A percentile compares a stretch with the other conserved stretches of the same genome.
Evolutionary conservation across 148 eudicot species (phyloP).

Genomic region (Heliamphora exappendiculata): DNA sequence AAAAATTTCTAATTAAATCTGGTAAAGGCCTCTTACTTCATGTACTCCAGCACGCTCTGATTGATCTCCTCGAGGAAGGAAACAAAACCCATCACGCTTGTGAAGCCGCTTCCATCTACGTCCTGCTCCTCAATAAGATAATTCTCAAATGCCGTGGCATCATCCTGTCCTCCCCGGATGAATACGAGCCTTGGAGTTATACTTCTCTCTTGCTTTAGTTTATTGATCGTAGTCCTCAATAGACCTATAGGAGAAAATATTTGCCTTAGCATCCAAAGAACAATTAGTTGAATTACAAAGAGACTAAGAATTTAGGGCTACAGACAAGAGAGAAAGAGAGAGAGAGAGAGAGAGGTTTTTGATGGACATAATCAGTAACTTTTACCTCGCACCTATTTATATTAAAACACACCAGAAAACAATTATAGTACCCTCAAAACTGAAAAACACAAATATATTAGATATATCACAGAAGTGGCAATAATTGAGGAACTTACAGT

Average conservation of each 20-base stretch:
- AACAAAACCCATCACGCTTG: conserved; percentile 84
- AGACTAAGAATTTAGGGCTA: too few species aligned
- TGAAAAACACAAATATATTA: too few species aligned
- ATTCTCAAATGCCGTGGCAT: conserved; percentile 77
- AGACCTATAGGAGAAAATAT: conserved; percentile 42
- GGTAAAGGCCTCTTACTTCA: conserved; percentile 33
- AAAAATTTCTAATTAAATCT: neutral
- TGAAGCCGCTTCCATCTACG: conserved; percentile 78
- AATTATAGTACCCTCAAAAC: too few species aligned
- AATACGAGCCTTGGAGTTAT: conserved; percentile 85
- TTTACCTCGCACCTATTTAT: too few species aligned
- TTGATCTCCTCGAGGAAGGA: conserved; percentile 88
- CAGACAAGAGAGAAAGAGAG: too few species aligned
- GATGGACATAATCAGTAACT: too few species aligned
- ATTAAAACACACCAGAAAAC: too few species aligned
- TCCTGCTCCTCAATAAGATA: conserved; percentile 96
- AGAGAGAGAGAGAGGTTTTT: too few species aligned
- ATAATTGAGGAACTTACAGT: conserved; percentile 55
- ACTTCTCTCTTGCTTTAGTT: conserved; percentile 90
- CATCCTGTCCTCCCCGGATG: conserved; percentile 84
- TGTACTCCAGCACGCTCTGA: conserved; percentile 61
- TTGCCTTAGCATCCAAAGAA: neutral
- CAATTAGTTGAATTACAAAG: too few species aligned
- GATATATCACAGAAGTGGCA: neutral
- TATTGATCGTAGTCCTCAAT: conserved; percentile 68